Conservation (phyloP, 306 rosid species). For the Dalbergia oliveri region DNA sequence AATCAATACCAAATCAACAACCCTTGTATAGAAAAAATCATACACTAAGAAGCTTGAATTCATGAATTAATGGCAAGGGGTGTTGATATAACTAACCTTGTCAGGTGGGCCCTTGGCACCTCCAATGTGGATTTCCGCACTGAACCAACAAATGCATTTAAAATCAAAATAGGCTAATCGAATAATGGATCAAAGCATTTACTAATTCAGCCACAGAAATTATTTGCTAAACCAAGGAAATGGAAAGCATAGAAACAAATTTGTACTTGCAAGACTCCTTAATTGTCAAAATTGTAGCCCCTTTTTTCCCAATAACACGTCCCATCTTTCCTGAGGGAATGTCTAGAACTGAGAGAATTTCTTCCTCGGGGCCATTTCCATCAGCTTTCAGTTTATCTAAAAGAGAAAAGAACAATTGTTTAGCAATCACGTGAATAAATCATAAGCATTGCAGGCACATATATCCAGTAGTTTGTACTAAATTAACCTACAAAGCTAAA, state of each 20-base stretch:
- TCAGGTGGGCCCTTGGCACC: constrained; percentile 92
- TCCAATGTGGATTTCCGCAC: constrained; percentile 92
- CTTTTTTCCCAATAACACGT: constrained; percentile 81
- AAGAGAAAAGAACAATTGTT: constrained; percentile 39
- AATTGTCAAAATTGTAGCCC: constrained; percentile 81
- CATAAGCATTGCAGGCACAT: constrained; percentile 24
- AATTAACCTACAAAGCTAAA: constrained; percentile 33
- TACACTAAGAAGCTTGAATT: constrained; percentile 25
- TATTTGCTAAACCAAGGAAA: constrained; percentile 39
- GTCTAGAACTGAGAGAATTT: constrained; percentile 90
- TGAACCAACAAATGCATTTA: constrained; percentile 51
- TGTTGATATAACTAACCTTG: constrained; percentile 71
- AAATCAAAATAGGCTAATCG: constrained; percentile 9
- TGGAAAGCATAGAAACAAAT: constrained; percentile 33
- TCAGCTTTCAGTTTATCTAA: constrained; percentile 65
- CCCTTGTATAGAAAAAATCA: neutral
- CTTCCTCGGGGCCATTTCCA: constrained; percentile 76
- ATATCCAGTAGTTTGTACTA: neutral
- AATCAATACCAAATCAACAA: constrained; percentile 7
- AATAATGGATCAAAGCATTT: constrained; percentile 15
- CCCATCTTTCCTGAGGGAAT: constrained; percentile 96
- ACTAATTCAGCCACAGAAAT: neutral
- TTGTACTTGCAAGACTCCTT: constrained; percentile 87
- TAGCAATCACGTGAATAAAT: constrained; percentile 30
- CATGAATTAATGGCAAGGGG: constrained; percentile 9